These are phyloP conservation scores for Pleurotus ostreatus DNA, from an alignment of 768 basidiomycete species.

Conservation along the genomic window DNA sequence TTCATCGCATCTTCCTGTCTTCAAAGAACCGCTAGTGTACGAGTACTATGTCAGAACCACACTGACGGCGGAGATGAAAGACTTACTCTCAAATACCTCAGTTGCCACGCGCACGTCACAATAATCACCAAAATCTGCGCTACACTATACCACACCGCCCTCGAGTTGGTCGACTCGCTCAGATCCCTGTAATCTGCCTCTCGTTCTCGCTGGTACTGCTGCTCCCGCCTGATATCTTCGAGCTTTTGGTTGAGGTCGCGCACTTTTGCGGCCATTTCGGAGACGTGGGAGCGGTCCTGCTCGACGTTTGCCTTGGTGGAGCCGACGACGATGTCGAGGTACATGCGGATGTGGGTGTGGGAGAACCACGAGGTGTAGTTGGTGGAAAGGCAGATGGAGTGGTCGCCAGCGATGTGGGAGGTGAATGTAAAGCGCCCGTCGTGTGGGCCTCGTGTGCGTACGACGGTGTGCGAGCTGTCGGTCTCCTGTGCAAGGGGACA, in stretches of 20 bases:
- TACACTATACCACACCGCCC: slow-evolving; percentile 93
- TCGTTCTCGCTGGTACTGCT: slow-evolving; percentile 96
- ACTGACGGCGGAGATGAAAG: neutral
- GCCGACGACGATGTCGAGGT: slow-evolving; percentile 93
- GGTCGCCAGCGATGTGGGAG: slow-evolving; percentile 94
- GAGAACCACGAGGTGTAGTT: slow-evolving; percentile 91
- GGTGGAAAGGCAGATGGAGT: slow-evolving; percentile 92
- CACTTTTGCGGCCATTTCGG: slow-evolving; percentile 75
- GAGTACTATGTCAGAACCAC: slow-evolving; percentile 7
- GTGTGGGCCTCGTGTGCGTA: slow-evolving; percentile 84
- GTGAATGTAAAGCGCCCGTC: slow-evolving; percentile 97
- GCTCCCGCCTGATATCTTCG: slow-evolving; percentile 89
- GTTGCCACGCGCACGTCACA: slow-evolving; percentile 88
- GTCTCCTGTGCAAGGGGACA: slow-evolving; percentile 61
- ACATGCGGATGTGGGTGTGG: slow-evolving; percentile 85
- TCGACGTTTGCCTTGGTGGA: slow-evolving; percentile 83
- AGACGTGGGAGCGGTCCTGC: slow-evolving; percentile 82
- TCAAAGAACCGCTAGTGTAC: slow-evolving; percentile 72
- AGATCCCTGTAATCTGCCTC: slow-evolving; percentile 87
- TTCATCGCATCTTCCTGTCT: slow-evolving; percentile 73
- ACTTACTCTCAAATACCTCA: slow-evolving; percentile 84
- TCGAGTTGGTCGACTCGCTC: slow-evolving; percentile 86
- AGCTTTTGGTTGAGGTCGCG: slow-evolving; percentile 92
- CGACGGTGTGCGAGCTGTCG: slow-evolving; percentile 74
- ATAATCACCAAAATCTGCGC: slow-evolving; percentile 83